Base-by-base conservation (phyloP, 768 basidiomycete genomes). In the Lactarius quietus region DNA sequence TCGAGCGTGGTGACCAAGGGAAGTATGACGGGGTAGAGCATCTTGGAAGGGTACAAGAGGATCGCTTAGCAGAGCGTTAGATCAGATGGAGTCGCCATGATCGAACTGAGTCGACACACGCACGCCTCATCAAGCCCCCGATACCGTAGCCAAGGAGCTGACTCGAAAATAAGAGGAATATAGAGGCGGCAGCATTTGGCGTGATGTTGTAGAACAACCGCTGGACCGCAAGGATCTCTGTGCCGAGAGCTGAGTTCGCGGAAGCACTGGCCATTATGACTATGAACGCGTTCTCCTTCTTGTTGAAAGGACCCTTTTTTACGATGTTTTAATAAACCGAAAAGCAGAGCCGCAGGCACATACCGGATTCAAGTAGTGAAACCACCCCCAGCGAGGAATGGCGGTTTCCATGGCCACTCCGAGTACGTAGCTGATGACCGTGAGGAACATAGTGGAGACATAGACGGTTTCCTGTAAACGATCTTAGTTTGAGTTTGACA, bases 241-340 rank as follows among this genome's bases (percentile, higher is more conserved):
- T 84, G 1, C 77, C 84, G 15, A 85, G 76, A 4, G 84, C 83
- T 0, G 81, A 78, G 48, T 80, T 83, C 17, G 83, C 80, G 4
- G 83, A 83, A 5, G 84, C 82, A 64, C 80, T 79, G 23, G 84
- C 70, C 84, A 85, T 85, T 62, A 85, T 83, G 12, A 85, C 78
- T 39, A 85, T 81, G 67, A 85, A 83, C 0, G 82, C 81, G 71
- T 83, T 81, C 70, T 86, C 84, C 63, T 84, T 85, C 72, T 82
- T 84, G 72, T 85, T 84, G 74, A 84, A 84, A 5, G 84, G 81
- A 31, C 81, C 78, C 83, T 84, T 38, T n/a, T 41, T 28, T 48
- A 39, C 60, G 56, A 68, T 28, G 64, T 38, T 56, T 58, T 54
- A 57, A 39, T 18, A 6, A 15, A 17, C 28, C 20, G 55, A 15